Base-by-base conservation (phyloP, 129 eudicot genomes). In the Lonicera japonica region DNA sequence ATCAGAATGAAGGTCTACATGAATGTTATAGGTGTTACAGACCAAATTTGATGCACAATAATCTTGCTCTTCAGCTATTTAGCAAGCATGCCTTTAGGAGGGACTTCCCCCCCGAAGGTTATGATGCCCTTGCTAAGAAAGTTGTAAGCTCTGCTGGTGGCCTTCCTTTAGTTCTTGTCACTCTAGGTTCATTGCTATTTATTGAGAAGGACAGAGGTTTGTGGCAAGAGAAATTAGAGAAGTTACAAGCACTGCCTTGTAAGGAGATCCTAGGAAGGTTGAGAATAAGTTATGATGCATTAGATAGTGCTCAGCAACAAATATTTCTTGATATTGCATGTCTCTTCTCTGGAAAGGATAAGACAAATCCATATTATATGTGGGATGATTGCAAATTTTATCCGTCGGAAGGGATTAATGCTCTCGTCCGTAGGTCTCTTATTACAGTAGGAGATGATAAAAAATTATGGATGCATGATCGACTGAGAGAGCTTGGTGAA, bases 381-480 rank as follows among this genome's bases (percentile, higher is more conserved):
- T 29, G 36, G 36, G 50, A 43, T 43, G 13, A 43, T 14, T 8
- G 50, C 13, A 10, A 43, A 43, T 43, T 43, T 43, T 14, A 43
- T 43, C 50, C 50, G 16, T 3, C 1, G 13, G 8, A 8, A 2
- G 50, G 50, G 16, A 43, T 43, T 43, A 14, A 43, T 43, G 13
- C 16, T 14, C 50, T 43, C 13, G 16, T 43, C 8, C 50, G 3
- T 43, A 43, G 50, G 16, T 43, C 16, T 3, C 16, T 43, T 2
- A 10, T 66, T 12, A 66, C 34, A 41, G 54, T 66, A 12, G 36
- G 39, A 18, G 71, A 53, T 20, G 71, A 41, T 5, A 58, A 56
- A 38, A 43, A 6, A 20, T 19, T 66, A 54, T 36, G 41, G 45
- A 66, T 66, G 71, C 71, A 66, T 55, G 71, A 36, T 39, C 70